A percentile compares a stretch with the other conserved stretches of the same genome.
Conservation (phyloP, 1,284 basidiomycete species). For the Ustilago shanxiensis region DNA sequence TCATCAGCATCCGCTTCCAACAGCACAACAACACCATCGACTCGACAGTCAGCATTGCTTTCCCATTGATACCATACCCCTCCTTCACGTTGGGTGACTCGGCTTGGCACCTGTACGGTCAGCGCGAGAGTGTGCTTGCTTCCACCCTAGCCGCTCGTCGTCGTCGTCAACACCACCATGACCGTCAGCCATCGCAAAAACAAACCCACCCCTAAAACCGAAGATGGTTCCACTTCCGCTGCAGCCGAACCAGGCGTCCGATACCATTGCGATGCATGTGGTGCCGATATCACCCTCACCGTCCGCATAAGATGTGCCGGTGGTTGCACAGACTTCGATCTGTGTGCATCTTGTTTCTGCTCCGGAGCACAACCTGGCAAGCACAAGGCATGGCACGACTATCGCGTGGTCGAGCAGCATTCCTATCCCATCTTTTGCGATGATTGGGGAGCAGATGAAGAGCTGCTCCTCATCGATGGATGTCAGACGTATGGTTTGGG, state of each 20-base stretch:
- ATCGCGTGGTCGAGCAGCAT: constrained; percentile 94
- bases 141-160: neutral
- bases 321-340: constrained; percentile 71
- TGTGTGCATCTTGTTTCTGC: constrained; percentile 81
- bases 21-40: no score
- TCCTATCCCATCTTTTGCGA: constrained; percentile 94
- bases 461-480: constrained; percentile 90
- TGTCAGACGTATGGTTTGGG: constrained; percentile 90
- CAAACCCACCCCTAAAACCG: constrained; percentile 61
- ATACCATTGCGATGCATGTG: constrained; percentile 69
- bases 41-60: neutral
- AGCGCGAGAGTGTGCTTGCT: neutral
- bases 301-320: constrained; percentile 68
- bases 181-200: constrained; percentile 69
- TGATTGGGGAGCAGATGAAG: constrained; percentile 99
- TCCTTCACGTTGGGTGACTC: neutral
- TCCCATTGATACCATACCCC: neutral
- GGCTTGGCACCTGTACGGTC: neutral
- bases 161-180: constrained; percentile 37
- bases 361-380: constrained; percentile 87
- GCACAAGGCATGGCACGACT: constrained; percentile 89
- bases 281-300: constrained; percentile 68
- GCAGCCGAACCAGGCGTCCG: constrained; percentile 67
- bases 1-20: neutral
- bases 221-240: constrained; percentile 56